Base-by-base conservation (phyloP, 352 stramenopile genomes). In the Globisporangium cederbergense region DNA sequence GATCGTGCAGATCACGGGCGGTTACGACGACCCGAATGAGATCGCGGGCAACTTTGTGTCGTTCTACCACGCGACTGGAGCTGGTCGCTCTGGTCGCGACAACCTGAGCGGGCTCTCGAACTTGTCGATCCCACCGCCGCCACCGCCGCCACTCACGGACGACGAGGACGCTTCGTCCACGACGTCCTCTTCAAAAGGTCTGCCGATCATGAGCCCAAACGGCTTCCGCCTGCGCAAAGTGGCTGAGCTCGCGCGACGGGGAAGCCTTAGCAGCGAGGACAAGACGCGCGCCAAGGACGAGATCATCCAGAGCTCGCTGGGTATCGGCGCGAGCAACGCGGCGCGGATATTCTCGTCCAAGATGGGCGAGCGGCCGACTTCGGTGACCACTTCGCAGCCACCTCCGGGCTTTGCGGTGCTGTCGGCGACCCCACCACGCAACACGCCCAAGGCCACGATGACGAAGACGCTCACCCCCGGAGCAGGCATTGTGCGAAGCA, bases 161-260 rank as follows among this genome's bases (percentile, higher is more conserved):
- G 80, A 89, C 53, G 81, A 91, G 2, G 79, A 90, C 49, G 81
- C 77, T 20, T 75, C 73, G 28, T 88, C 80, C 14, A 78, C 77
- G 14, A 77, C 83, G 8, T 89, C 81, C n/a, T 89, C 81, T 4
- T 84, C 76, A 2, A 85, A 81, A 38, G 71, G 75, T 3, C 71
- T 94, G 18, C 86, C 86, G 9, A 91, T 92, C 80, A 94, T 94
- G 86, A 93, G 83, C 60, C 86, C 86, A 4, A 94, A 93, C 34
- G 83, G 86, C 52, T 73, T 83, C 25, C 78, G 81, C 2, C 62
- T 94, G 32, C 78, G 86, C 22, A 94, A 94, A 60, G 86, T 93
- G 3, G 86, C 86, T 2, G 83, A 94, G 68, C 38, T 94, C 50
- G 86, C 86, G 22, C 82, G 86, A 50, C 79, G 79, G n/a, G 83